phyloP scores from a whole-genome alignment of 1,284 basidiomycete species.

The Ceratobasidium papillatum region DNA sequence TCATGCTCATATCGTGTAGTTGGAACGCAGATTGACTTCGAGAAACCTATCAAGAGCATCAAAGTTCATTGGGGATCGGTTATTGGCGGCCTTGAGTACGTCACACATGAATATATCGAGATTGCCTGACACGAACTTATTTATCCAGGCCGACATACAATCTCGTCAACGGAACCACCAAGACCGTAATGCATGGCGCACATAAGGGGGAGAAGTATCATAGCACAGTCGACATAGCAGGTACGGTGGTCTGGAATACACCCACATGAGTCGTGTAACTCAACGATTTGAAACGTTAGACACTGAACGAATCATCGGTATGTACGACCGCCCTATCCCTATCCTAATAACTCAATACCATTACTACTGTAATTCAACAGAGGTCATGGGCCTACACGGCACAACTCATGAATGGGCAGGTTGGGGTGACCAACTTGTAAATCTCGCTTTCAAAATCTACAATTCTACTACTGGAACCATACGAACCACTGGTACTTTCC shows the following conservation, averaged over 20 bases:
- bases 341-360: no score
- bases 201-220: background rate
- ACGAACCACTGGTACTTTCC: background rate
- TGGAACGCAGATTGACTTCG: background rate
- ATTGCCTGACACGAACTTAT: no score
- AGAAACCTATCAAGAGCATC: background rate
- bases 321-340: no score
- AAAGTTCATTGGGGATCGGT: background rate
- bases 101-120: no score
- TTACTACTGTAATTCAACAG: no score
- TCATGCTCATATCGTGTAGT: background rate
- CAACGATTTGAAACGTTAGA: background rate
- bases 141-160: background rate
- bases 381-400: background rate
- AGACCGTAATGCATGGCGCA: background rate
- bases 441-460: background rate
- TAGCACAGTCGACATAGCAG: background rate
- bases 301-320: background rate
- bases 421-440: background rate
- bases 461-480: background rate
- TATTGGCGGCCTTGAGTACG: background rate
- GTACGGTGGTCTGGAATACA: background rate
- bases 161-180: background rate
- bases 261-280: background rate
- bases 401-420: background rate